Conservation (phyloP, 805 yeast genomes). For the Candida morakotiae region DNA sequence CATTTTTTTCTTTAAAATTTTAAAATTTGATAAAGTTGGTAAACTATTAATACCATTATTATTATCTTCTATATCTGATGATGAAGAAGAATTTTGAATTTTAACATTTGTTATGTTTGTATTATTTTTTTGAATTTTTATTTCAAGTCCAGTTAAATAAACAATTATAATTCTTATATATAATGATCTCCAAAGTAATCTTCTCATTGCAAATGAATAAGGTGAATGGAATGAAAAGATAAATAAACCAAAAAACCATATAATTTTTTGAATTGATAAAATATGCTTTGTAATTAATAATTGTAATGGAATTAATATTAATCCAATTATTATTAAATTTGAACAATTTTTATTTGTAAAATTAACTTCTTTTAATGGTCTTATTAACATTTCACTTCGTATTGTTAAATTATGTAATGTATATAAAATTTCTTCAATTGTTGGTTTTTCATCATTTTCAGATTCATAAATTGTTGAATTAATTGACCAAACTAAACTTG, state of each 20-base stretch:
- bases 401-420: constrained; percentile 43
- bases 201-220: constrained; percentile 41
- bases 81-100: constrained; percentile 15
- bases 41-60: constrained; percentile 12
- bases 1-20: constrained; percentile 32
- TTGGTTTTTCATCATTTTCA: constrained; percentile 43
- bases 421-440: constrained; percentile 49
- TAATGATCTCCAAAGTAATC: constrained; percentile 49
- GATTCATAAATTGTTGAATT: constrained; percentile 40
- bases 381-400: constrained; percentile 36
- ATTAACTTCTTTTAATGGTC: constrained; percentile 33
- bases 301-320: constrained; percentile 43
- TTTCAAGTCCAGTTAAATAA: constrained; percentile 40
- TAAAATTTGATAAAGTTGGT: constrained; percentile 31
- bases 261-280: constrained; percentile 27
- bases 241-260: constrained; percentile 35
- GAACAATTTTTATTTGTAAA: constrained; percentile 22
- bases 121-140: constrained; percentile 13
- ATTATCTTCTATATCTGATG: constrained; percentile 15
- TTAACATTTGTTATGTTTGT: constrained; percentile 5
- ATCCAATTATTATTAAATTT: constrained; percentile 25
- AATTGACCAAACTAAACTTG: constrained; percentile 43
- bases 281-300: constrained; percentile 28
- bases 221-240: constrained; percentile 44
- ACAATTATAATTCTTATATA: constrained; percentile 34